Percentiles rank a stretch among this genome's conserved stretches.
Evolutionary conservation across 306 rosid genomes (phyloP).

Genomic region (Pueraria montana): DNA sequence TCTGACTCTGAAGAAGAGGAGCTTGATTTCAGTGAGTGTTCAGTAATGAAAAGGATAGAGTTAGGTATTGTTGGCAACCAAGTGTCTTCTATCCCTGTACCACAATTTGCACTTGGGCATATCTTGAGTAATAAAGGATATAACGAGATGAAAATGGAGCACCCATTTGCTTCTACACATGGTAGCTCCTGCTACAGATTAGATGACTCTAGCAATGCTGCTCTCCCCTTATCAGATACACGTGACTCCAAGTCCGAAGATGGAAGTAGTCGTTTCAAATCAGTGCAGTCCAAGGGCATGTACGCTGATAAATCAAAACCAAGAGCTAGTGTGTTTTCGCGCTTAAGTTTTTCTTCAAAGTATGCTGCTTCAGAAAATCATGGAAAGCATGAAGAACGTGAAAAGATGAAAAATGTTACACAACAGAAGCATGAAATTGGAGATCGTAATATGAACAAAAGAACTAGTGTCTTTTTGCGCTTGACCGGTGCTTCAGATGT

Average conservation of each 20-base stretch:
- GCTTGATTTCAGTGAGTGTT: conserved; percentile 9
- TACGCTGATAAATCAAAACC: conserved; percentile 43
- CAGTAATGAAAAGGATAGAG: conserved; percentile 24
- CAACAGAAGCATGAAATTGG: conserved; percentile 15
- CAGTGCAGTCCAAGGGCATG: conserved; percentile 30
- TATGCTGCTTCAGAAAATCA: conserved; percentile 8
- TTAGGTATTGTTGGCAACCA: conserved; percentile 4
- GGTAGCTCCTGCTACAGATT: neutral
- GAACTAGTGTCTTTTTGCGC: conserved; percentile 51
- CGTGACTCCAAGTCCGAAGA: conserved; percentile 20
- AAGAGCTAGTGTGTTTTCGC: conserved; percentile 57
- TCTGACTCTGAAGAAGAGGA: conserved; percentile 47
- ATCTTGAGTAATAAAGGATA: conserved; percentile 25
- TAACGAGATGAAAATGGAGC: neutral
- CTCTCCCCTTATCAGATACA: conserved; percentile 17
- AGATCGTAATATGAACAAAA: conserved; percentile 2
- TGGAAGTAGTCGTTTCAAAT: conserved; percentile 17
- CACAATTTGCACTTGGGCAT: conserved; percentile 24
- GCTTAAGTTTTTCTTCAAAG: conserved; percentile 48
- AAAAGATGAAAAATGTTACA: conserved; percentile 17
- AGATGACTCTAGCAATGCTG: conserved; percentile 15
- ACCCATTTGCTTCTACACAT: neutral
- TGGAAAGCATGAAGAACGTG: neutral
- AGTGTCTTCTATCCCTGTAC: conserved; percentile 37
- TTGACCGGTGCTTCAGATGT: conserved; percentile 36